Conservation (phyloP, 129 eudicot genomes). For the Flaveria bidentis region DNA sequence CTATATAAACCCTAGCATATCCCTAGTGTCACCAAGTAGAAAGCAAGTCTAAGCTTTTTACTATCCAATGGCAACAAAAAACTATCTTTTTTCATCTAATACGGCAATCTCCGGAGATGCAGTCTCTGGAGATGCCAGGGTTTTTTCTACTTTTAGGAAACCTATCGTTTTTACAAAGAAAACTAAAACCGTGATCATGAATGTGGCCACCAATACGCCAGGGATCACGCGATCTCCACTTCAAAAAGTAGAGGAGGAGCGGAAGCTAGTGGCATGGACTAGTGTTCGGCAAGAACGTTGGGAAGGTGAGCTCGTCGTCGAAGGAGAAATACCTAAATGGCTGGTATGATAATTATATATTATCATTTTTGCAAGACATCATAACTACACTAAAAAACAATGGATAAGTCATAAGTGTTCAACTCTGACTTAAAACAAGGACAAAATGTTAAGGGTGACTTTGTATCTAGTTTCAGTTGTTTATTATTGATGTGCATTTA, state of each 20-base stretch:
- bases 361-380: neutral
- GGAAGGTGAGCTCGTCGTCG: slow-evolving; percentile 91
- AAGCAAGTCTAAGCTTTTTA: neutral
- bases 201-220: slow-evolving; percentile 48
- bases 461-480: neutral
- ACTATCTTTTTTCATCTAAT: slow-evolving; percentile 13
- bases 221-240: slow-evolving; percentile 30
- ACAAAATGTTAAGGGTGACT: neutral
- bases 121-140: slow-evolving; percentile 1
- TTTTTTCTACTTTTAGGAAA: slow-evolving; percentile 3
- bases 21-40: slow-evolving; percentile 16
- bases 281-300: slow-evolving; percentile 86
- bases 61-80: slow-evolving; percentile 44
- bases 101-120: neutral
- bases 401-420: neutral
- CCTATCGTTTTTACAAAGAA: slow-evolving; percentile 15
- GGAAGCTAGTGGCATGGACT: slow-evolving; percentile 82
- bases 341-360: slow-evolving; percentile 53
- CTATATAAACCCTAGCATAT: slow-evolving; percentile 25
- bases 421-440: neutral
- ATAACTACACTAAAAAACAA: neutral
- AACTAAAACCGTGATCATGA: slow-evolving; percentile 21
- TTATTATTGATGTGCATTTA: neutral
- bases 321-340: slow-evolving; percentile 92
- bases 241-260: slow-evolving; percentile 22